phyloP scores from a whole-genome alignment of 1,139 yeast species.

The Protomyces pachydermus region DNA sequence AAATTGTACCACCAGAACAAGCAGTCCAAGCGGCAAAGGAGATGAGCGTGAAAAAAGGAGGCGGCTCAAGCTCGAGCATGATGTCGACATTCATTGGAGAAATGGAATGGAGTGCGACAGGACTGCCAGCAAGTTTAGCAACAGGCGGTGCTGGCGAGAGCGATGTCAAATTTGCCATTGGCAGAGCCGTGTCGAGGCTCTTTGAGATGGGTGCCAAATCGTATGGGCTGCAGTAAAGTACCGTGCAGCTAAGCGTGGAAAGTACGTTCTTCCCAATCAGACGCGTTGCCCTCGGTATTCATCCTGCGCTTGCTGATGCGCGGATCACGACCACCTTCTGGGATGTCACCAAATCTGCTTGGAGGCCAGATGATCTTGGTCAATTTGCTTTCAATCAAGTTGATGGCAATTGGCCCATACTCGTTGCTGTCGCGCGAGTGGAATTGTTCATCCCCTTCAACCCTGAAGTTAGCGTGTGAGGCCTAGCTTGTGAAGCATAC shows the following conservation, averaged over 20 bases:
- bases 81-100: constrained; percentile 23
- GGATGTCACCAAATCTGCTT: constrained; percentile 22
- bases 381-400: constrained; percentile 24
- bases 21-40: constrained; percentile 1
- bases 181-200: constrained; percentile 11
- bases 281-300: constrained; percentile 20
- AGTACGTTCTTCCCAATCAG: constrained; percentile 19
- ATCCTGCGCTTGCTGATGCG: constrained; percentile 24
- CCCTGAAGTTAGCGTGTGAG: constrained; percentile 78
- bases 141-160: constrained; percentile 18
- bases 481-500: constrained; percentile 39
- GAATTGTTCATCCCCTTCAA: constrained; percentile 80
- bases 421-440: constrained; percentile 79
- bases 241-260: not conserved
- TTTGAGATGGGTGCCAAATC: constrained; percentile 18
- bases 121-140: constrained; percentile 16
- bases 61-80: constrained; percentile 17
- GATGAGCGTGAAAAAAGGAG: constrained; percentile 21
- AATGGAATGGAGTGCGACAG: constrained; percentile 25
- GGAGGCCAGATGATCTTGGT: constrained; percentile 27
- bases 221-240: not conserved
- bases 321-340: constrained; percentile 18
- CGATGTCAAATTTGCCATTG: constrained; percentile 24
- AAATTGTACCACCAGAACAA: constrained; percentile 4
- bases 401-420: constrained; percentile 75